phyloP scores from a whole-genome alignment of 2,329 filamentous ascomycete species.

The Teratosphaeria nubilosa region DNA sequence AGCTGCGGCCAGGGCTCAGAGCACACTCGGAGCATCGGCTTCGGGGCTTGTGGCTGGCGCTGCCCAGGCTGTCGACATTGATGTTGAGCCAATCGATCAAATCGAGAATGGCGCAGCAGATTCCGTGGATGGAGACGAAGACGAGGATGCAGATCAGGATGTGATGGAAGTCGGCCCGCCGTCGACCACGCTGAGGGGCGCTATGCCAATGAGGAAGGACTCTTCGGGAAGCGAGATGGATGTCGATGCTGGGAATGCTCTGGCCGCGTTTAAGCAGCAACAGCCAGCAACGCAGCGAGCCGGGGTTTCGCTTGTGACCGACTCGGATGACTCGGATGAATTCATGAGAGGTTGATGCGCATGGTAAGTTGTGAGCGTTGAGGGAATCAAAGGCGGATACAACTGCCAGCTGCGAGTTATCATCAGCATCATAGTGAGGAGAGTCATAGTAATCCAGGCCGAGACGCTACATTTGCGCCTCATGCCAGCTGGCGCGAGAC shows the following conservation, averaged over 20 bases:
- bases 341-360: background rate
- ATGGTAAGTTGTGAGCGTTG: background rate
- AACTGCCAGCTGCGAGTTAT: background rate
- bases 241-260: background rate
- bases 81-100: background rate
- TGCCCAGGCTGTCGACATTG: background rate
- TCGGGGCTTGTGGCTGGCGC: background rate
- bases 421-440: background rate
- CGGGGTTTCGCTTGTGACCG: background rate
- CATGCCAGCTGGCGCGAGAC: too few species aligned
- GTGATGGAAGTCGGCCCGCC: conserved; percentile 1
- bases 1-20: background rate
- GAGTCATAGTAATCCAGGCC: background rate
- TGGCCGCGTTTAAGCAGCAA: conserved; percentile 1
- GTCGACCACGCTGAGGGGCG: background rate
- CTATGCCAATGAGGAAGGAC: background rate
- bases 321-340: background rate
- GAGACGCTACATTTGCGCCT: too few species aligned
- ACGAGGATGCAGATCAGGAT: background rate
- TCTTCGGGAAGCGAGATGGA: background rate
- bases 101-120: background rate
- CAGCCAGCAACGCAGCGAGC: background rate
- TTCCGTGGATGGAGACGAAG: background rate
- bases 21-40: background rate
- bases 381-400: background rate